phyloP scores from a whole-genome alignment of 139 green algal genomes.

The Zygnema circumcarinatum region DNA sequence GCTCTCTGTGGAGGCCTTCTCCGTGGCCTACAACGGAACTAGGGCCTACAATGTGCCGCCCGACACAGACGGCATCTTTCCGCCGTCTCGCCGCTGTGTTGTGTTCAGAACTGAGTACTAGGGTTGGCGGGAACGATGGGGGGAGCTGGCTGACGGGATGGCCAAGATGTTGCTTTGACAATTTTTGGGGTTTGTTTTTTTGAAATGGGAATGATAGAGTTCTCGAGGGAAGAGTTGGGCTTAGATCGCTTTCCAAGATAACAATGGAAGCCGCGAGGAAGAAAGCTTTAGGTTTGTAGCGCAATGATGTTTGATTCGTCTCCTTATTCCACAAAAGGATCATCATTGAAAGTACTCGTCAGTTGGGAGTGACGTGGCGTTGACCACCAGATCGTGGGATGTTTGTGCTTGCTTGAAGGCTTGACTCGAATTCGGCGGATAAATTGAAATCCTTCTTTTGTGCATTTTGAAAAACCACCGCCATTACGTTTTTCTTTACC shows the following conservation, averaged over 20 bases:
- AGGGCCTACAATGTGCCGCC: background rate
- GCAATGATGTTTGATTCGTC: background rate
- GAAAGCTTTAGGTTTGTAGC: background rate
- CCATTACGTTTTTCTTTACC: background rate
- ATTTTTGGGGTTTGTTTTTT: background rate
- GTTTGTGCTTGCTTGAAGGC: background rate
- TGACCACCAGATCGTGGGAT: background rate
- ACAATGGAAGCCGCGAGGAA: background rate
- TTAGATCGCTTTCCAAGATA: background rate
- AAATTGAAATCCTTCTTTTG: conserved; percentile 29
- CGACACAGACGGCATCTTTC: background rate
- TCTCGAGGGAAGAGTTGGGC: background rate
- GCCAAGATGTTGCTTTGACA: background rate
- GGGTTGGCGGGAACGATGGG: background rate
- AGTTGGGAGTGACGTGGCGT: background rate
- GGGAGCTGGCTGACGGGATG: background rate
- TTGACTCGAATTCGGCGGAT: too few species aligned
- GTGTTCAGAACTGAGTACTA: background rate
- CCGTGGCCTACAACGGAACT: background rate
- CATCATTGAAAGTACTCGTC: background rate
- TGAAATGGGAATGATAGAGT: background rate
- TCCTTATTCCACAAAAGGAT: background rate
- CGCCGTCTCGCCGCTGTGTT: background rate
- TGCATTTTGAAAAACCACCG: background rate
- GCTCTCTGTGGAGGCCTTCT: background rate